Conservation (phyloP, 345 rosid genomes). For the Arabis hirsuta region DNA sequence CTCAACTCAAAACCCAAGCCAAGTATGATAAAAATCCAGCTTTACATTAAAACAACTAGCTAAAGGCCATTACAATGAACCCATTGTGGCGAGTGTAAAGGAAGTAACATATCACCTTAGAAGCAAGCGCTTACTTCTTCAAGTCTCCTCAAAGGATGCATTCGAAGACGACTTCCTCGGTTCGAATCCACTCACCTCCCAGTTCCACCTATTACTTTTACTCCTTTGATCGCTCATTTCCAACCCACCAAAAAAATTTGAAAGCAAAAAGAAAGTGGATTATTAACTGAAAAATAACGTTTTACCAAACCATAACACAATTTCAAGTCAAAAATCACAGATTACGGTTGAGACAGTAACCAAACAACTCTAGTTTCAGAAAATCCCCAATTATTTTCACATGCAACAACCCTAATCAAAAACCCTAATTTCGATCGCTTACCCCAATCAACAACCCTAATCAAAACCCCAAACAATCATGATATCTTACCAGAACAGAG, state of each 20-base stretch:
- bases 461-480: no score
- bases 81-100: slow-evolving; percentile 27
- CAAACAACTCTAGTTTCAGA: no score
- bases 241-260: not conserved
- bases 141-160: slow-evolving; percentile 45
- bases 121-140: slow-evolving; percentile 53
- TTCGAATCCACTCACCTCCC: slow-evolving; percentile 97
- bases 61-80: not conserved
- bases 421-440: no score
- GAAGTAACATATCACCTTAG: slow-evolving; percentile 48
- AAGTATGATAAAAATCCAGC: slow-evolving; percentile 35
- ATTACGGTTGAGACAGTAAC: no score
- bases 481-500: no score
- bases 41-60: no score
- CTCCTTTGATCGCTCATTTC: slow-evolving; percentile 71
- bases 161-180: slow-evolving; percentile 63
- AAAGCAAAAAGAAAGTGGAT: not conserved
- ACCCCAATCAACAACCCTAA: no score
- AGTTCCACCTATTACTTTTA: slow-evolving; percentile 74
- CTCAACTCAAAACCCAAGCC: slow-evolving; percentile 14
- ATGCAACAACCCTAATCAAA: no score
- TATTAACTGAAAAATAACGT: no score
- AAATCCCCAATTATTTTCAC: no score
- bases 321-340: no score
- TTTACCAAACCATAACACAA: no score